A percentile compares a stretch with the other conserved stretches of the same genome.
phyloP scores from a whole-genome alignment of 2,329 filamentous ascomycete species.

The Cordyceps cateniannulata region DNA sequence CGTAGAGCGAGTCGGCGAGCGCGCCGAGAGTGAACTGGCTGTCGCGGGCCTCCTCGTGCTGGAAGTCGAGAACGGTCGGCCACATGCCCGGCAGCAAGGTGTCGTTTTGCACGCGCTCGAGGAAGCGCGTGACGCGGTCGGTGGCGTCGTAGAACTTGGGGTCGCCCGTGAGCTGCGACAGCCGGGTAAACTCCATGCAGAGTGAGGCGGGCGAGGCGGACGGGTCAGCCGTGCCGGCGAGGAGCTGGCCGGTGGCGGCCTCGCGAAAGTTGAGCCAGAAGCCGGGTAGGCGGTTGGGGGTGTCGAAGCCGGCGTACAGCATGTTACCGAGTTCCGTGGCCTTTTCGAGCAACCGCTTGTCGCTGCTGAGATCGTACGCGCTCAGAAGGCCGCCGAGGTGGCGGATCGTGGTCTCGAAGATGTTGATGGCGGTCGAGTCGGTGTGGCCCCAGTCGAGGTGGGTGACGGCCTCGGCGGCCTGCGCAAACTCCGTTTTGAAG shows the following conservation, averaged over 20 bases:
- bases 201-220: conserved; percentile 45
- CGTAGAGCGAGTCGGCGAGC: conserved; percentile 51
- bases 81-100: conserved; percentile 56
- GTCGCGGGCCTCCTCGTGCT: conserved; percentile 23
- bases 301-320: conserved; percentile 59
- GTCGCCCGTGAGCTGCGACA: conserved; percentile 55
- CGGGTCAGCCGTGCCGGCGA: conserved; percentile 25
- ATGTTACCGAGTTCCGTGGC: conserved; percentile 55
- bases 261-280: conserved; percentile 37
- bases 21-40: conserved; percentile 39
- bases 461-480: conserved; percentile 50
- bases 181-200: conserved; percentile 54
- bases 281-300: conserved; percentile 55
- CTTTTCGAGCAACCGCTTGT: conserved; percentile 48
- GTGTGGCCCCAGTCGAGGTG: conserved; percentile 54
- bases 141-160: conserved; percentile 55
- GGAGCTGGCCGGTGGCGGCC: conserved; percentile 29
- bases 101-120: conserved; percentile 44
- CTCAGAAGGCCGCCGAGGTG: conserved; percentile 61
- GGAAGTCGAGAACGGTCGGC: conserved; percentile 48
- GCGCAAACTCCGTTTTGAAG: conserved; percentile 55
- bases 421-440: conserved; percentile 40
- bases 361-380: conserved; percentile 59
- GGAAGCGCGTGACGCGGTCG: conserved; percentile 47
- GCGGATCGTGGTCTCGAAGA: conserved; percentile 63